Conservation (phyloP, 129 eudicot genomes). For the Flaveria ramosissima region DNA sequence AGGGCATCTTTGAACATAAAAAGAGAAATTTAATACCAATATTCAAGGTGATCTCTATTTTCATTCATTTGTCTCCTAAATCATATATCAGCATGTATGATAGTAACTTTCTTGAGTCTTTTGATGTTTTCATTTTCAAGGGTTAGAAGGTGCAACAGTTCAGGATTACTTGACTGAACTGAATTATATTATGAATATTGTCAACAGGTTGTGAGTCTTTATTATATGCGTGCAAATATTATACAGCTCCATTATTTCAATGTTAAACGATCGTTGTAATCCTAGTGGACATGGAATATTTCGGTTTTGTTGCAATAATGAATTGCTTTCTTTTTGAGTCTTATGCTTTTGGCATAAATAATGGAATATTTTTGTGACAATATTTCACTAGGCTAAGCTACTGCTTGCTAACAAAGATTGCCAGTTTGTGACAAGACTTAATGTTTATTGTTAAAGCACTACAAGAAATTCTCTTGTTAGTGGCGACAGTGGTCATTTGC, state of each 20-base stretch:
- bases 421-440: not conserved
- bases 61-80: not conserved
- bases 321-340: not conserved
- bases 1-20: not conserved
- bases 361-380: not conserved
- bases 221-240: not conserved
- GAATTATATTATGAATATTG: not conserved
- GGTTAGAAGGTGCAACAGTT: not conserved
- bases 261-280: not conserved
- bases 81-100: not conserved
- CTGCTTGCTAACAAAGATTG: no score
- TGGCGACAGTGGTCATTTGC: no score
- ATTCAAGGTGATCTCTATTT: not conserved
- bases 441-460: not conserved
- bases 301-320: not conserved
- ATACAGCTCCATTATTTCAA: not conserved
- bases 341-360: not conserved
- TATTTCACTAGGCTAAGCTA: not conserved
- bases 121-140: not conserved
- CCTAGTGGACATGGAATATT: not conserved
- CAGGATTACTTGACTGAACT: not conserved
- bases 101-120: not conserved
- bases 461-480: no score
- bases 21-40: not conserved
- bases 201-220: not conserved